Evolutionary conservation across 192 early-diverging fungal species (phyloP).

Genomic region (Helicostylum pulchrum): DNA sequence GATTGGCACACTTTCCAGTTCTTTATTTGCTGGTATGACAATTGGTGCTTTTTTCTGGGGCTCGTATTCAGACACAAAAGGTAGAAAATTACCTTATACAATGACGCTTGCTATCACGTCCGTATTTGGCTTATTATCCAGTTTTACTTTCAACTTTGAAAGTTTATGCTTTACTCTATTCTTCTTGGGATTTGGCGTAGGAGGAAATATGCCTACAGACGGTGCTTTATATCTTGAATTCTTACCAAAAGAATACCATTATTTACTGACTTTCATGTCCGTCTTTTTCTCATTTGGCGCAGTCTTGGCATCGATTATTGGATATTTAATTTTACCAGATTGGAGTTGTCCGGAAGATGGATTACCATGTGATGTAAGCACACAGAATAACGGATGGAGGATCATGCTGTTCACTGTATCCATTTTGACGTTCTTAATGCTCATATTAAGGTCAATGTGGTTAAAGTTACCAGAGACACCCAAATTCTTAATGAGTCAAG

Average conservation of each 20-base stretch:
- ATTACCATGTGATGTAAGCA: slow-evolving; percentile 47
- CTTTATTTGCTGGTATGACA: slow-evolving; percentile 77
- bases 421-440: slow-evolving; percentile 64
- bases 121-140: slow-evolving; percentile 67
- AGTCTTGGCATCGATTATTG: slow-evolving; percentile 63
- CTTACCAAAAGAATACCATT: slow-evolving; percentile 71
- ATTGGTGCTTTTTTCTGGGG: slow-evolving; percentile 85
- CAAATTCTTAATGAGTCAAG: slow-evolving; percentile 69
- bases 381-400: slow-evolving; percentile 78
- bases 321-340: slow-evolving; percentile 61
- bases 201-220: slow-evolving; percentile 62
- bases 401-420: slow-evolving; percentile 64
- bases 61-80: slow-evolving; percentile 63
- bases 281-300: slow-evolving; percentile 84
- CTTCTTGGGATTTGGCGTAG: slow-evolving; percentile 74
- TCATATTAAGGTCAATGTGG: slow-evolving; percentile 61
- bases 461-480: slow-evolving; percentile 77
- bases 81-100: slow-evolving; percentile 72
- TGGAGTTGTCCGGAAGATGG: slow-evolving; percentile 59
- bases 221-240: slow-evolving; percentile 84
- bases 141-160: slow-evolving; percentile 60
- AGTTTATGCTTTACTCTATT: slow-evolving; percentile 62
- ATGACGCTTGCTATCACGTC: slow-evolving; percentile 72
- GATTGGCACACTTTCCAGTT: slow-evolving; percentile 67
- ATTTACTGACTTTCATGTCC: slow-evolving; percentile 79